phyloP scores from a whole-genome alignment of 2,329 filamentous ascomycete genomes.

The Taxawa tesnikishii region DNA sequence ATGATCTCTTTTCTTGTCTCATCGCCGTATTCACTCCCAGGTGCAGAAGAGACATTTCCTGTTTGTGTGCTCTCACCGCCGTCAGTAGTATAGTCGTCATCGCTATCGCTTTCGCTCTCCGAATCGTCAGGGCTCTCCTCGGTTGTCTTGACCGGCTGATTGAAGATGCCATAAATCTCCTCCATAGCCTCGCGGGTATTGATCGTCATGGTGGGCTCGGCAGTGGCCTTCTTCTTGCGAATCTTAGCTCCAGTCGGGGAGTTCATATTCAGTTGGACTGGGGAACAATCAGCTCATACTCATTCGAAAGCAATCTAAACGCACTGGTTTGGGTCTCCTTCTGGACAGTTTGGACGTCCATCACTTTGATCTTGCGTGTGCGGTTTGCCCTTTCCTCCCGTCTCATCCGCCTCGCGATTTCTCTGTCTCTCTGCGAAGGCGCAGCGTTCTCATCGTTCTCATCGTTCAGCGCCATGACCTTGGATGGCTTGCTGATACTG shows the following conservation, averaged over 20 bases:
- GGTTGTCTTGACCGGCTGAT: conserved; percentile 57
- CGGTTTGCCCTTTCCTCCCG: conserved; percentile 37
- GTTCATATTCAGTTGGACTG: conserved; percentile 86
- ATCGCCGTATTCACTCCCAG: conserved; percentile 53
- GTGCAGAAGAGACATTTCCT: conserved; percentile 57
- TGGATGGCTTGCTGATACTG: conserved; percentile 11
- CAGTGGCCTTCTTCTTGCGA: conserved; percentile 59
- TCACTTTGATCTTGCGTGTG: conserved; percentile 54
- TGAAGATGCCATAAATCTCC: conserved; percentile 96
- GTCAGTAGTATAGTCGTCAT: conserved; percentile 70
- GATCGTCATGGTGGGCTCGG: conserved; percentile 94
- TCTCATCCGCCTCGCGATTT: conserved; percentile 34
- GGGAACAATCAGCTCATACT: conserved; percentile 2
- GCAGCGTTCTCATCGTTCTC: conserved; percentile 36
- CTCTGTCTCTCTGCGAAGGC: conserved; percentile 22
- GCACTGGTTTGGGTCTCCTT: conserved; percentile 81
- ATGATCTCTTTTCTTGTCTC: conserved; percentile 44
- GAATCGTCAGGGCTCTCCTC: conserved; percentile 33
- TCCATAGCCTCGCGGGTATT: conserved; percentile 92
- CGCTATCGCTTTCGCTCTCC: conserved; percentile 54
- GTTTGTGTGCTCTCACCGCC: conserved; percentile 66
- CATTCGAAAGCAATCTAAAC: conserved; percentile 19
- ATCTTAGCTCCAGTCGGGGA: conserved; percentile 80
- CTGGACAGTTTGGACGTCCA: conserved; percentile 61
- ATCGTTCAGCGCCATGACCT: conserved; percentile 21